Percentiles rank a stretch among this genome's conserved stretches.
Evolutionary conservation across 108 stramenopile genomes (phyloP).

Genomic region (Skeletonema tropicum): DNA sequence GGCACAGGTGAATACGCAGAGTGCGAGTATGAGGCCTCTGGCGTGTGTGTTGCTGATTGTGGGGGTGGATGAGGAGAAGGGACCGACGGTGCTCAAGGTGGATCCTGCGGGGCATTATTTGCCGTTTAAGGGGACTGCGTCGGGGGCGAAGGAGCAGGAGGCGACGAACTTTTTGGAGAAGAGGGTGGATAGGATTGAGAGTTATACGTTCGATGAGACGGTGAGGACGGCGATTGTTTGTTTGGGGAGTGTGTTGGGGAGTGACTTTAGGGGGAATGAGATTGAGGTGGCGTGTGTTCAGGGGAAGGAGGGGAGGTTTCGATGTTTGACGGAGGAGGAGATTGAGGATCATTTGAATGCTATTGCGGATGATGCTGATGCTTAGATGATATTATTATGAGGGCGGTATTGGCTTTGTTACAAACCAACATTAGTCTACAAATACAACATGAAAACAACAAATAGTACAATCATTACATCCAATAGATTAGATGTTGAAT

Average conservation of each 20-base stretch:
- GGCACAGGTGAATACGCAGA: slow-evolving; percentile 98
- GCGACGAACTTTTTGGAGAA: slow-evolving; percentile 99
- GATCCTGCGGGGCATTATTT: slow-evolving; percentile 99
- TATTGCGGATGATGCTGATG: slow-evolving; percentile 97
- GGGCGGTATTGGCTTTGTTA: too few species aligned
- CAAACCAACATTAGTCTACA: background rate
- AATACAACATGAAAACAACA: background rate
- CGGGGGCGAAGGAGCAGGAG: slow-evolving; percentile 97
- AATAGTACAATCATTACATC: background rate
- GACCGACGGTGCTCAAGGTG: slow-evolving; percentile 95
- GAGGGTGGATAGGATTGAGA: slow-evolving; percentile 79
- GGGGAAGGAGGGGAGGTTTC: slow-evolving; percentile 78
- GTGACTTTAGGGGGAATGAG: slow-evolving; percentile 95
- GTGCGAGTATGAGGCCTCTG: slow-evolving; percentile 91
- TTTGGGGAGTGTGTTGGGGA: slow-evolving; percentile 93
- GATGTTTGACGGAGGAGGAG: slow-evolving; percentile 89
- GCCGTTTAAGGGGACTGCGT: slow-evolving; percentile 93
- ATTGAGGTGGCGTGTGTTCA: slow-evolving; percentile 93
- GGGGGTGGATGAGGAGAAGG: slow-evolving; percentile 97
- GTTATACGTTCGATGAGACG: slow-evolving; percentile 64
- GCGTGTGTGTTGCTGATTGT: slow-evolving; percentile 90
- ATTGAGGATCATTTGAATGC: slow-evolving; percentile 97
- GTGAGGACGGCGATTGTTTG: slow-evolving; percentile 91
- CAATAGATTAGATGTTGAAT: slow-evolving; percentile 2
- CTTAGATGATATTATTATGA: slow-evolving; percentile 35